Percentiles rank a stretch among this genome's conserved stretches.
These are phyloP conservation scores for Camellia granthamiana DNA, from an alignment of 148 eudicot species.

Conservation along the genomic window DNA sequence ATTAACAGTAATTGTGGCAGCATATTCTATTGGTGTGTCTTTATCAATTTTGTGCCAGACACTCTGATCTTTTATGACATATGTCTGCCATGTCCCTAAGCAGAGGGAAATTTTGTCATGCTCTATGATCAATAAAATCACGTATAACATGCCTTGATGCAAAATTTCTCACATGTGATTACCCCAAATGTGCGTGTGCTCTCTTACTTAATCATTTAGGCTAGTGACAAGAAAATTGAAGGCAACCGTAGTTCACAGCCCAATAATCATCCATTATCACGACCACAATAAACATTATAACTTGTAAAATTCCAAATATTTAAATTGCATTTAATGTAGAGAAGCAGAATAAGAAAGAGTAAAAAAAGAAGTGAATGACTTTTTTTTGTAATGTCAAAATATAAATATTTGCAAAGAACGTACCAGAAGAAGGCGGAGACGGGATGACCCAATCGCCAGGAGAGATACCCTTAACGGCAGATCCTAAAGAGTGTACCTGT, in stretches of 20 bases:
- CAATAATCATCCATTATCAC: background rate
- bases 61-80: conserved; percentile 70
- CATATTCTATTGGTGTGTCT: conserved; percentile 69
- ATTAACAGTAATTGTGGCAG: conserved; percentile 86
- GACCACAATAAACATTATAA: background rate
- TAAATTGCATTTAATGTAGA: background rate
- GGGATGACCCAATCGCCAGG: conserved; percentile 95
- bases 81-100: conserved; percentile 89
- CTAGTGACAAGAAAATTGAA: background rate
- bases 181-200: background rate
- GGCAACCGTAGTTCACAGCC: background rate
- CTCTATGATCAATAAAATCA: background rate
- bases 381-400: background rate
- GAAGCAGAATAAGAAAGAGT: background rate
- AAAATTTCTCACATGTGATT: background rate
- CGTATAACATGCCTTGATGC: background rate
- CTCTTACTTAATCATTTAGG: background rate
- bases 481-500: conserved; percentile 71
- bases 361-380: background rate
- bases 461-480: conserved; percentile 53
- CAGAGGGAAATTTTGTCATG: conserved; percentile 10
- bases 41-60: conserved; percentile 81
- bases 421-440: conserved; percentile 85
- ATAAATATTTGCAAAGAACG: background rate
- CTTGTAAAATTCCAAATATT: background rate